Percentiles rank a stretch among this genome's conserved stretches.
These are phyloP conservation scores for Daldinia eschscholtzii DNA, from an alignment of 2,329 filamentous ascomycete genomes.

Conservation along the genomic window DNA sequence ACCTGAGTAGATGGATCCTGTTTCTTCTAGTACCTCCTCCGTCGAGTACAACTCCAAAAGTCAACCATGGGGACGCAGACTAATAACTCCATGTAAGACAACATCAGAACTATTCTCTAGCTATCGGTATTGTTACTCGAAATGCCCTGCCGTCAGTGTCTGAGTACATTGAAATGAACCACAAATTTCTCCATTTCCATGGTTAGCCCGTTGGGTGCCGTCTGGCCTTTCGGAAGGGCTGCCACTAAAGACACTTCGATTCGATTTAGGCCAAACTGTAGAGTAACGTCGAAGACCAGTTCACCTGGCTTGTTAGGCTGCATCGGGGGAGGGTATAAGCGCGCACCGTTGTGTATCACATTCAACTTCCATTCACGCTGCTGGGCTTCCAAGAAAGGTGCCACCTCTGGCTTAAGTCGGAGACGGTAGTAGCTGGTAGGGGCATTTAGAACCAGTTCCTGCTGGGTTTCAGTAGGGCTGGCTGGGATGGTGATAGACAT, in stretches of 20 bases:
- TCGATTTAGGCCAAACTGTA: conserved; percentile 80
- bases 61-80: conserved; percentile 4
- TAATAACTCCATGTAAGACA: conserved; percentile 8
- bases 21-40: not conserved
- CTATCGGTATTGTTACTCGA: not conserved
- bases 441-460: conserved; percentile 79
- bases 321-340: conserved; percentile 61
- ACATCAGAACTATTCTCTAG: not conserved
- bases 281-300: conserved; percentile 79
- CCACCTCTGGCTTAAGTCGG: conserved; percentile 76
- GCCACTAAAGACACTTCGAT: conserved; percentile 84
- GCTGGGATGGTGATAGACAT: conserved; percentile 75
- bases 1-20: conserved; percentile 1
- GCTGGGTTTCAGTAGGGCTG: conserved; percentile 73
- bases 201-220: conserved; percentile 68
- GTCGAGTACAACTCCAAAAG: conserved; percentile 10
- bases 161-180: conserved; percentile 76
- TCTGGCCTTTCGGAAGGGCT: conserved; percentile 72
- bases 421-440: conserved; percentile 76
- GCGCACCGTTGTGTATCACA: conserved; percentile 75
- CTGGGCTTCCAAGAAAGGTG: conserved; percentile 68
- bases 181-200: conserved; percentile 84
- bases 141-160: conserved; percentile 37
- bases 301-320: conserved; percentile 69
- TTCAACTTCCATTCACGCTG: conserved; percentile 81